Conservation (phyloP, 805 yeast species). For the Wickerhamomyces chaumierensis region DNA sequence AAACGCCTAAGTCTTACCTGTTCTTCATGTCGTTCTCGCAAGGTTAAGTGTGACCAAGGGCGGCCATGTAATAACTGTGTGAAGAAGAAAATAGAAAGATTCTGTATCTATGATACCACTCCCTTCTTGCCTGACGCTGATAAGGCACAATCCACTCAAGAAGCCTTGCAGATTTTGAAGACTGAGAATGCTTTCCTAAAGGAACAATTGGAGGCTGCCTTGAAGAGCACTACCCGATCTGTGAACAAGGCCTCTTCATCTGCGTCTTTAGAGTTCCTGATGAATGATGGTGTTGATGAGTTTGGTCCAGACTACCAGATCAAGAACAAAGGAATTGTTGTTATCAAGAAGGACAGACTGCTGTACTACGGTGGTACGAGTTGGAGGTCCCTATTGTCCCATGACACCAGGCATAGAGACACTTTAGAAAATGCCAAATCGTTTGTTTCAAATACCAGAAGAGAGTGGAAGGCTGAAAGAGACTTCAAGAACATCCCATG, state of each 20-base stretch:
- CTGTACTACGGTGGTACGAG: constrained; percentile 13
- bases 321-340: neutral
- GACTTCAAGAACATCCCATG: constrained; percentile 4
- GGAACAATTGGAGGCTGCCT: constrained; percentile 7
- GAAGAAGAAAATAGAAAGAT: constrained; percentile 10
- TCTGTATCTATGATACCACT: constrained; percentile 17
- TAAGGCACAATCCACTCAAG: constrained; percentile 5
- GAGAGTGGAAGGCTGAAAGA: constrained; percentile 14
- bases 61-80: constrained; percentile 16
- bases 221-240: neutral
- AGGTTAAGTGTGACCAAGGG: constrained; percentile 17
- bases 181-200: constrained; percentile 12
- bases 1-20: constrained; percentile 8
- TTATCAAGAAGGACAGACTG: constrained; percentile 5
- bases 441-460: constrained; percentile 9
- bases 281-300: neutral
- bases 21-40: constrained; percentile 14
- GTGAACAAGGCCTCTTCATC: neutral
- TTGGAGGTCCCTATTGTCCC: constrained; percentile 11
- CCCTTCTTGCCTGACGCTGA: constrained; percentile 20
- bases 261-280: neutral
- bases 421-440: constrained; percentile 5
- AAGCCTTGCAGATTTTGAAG: constrained; percentile 6
- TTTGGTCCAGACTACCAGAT: neutral
- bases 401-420: constrained; percentile 3